phyloP scores from a whole-genome alignment of 371 early-diverging fungal species.

The Lichtheimia ornata region DNA sequence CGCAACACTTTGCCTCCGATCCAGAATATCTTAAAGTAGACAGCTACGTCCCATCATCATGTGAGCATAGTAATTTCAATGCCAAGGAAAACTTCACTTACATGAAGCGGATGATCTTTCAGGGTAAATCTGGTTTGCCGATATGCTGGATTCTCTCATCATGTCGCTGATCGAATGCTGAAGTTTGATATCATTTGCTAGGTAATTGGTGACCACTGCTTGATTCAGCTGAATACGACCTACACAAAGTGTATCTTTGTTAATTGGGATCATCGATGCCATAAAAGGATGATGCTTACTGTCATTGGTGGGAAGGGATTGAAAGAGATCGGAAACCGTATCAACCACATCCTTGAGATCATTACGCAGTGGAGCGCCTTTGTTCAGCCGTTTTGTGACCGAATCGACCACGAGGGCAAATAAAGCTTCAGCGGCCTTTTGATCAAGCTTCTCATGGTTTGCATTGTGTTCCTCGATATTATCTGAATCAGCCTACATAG shows the following conservation, averaged over 20 bases:
- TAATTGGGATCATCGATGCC: not conserved
- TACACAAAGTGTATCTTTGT: not conserved
- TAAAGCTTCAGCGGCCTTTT: constrained; percentile 57
- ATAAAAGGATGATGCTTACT: constrained; percentile 13
- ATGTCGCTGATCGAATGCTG: constrained; percentile 21
- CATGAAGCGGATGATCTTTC: constrained; percentile 10
- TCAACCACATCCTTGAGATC: constrained; percentile 63
- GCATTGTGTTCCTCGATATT: constrained; percentile 60
- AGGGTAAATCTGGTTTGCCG: constrained; percentile 12
- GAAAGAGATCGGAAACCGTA: constrained; percentile 54
- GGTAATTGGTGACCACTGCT: constrained; percentile 33
- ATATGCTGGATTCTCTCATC: constrained; percentile 9
- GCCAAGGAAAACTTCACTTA: constrained; percentile 14
- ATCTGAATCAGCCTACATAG: constrained; percentile 51
- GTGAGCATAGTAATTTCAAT: not conserved
- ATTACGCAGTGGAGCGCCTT: constrained; percentile 40
- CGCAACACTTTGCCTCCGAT: constrained; percentile 65
- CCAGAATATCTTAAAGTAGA: constrained; percentile 54
- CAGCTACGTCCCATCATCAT: constrained; percentile 21
- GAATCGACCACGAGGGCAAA: constrained; percentile 49
- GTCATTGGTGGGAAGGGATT: constrained; percentile 52
- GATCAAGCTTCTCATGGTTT: constrained; percentile 42
- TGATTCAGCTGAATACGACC: constrained; percentile 28
- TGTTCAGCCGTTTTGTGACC: constrained; percentile 37
- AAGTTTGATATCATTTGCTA: constrained; percentile 36